Evolutionary conservation across 1,284 basidiomycete species (phyloP).

Genomic region (Abortiporus biennis): DNA sequence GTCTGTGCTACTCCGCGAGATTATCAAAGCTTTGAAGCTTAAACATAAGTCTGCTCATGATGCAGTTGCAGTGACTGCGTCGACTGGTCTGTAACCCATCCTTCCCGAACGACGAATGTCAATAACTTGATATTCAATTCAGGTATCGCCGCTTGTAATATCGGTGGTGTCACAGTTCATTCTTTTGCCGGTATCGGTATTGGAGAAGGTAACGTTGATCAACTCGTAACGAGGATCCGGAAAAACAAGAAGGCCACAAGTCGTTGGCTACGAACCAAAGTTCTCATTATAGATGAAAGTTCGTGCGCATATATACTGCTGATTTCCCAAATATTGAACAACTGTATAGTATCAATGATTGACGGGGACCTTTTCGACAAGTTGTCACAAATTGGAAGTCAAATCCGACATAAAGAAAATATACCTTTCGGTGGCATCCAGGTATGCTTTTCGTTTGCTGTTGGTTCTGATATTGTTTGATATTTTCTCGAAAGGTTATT

Average conservation of each 20-base stretch:
- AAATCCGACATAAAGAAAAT: slow-evolving; percentile 44
- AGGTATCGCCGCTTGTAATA: slow-evolving; percentile 89
- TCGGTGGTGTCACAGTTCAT: slow-evolving; percentile 86
- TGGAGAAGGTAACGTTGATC: slow-evolving; percentile 55
- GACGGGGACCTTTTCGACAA: slow-evolving; percentile 87
- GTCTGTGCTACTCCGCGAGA: slow-evolving; percentile 84
- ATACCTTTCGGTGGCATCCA: slow-evolving; percentile 94
- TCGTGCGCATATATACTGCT: slow-evolving; percentile 14
- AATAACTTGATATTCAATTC: slow-evolving; percentile 12
- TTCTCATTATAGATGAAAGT: slow-evolving; percentile 92
- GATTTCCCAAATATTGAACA: not conserved
- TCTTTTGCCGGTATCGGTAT: slow-evolving; percentile 88
- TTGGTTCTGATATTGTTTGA: slow-evolving; percentile 1
- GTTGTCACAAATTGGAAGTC: slow-evolving; percentile 62
- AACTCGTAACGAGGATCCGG: slow-evolving; percentile 55
- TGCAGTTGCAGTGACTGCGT: slow-evolving; percentile 82
- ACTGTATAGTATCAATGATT: slow-evolving; percentile 79
- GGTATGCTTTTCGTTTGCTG: slow-evolving; percentile 33
- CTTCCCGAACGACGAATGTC: slow-evolving; percentile 15
- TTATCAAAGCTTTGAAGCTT: slow-evolving; percentile 59
- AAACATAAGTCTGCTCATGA: slow-evolving; percentile 42
- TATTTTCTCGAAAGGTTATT: slow-evolving; percentile 46
- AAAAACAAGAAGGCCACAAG: slow-evolving; percentile 62
- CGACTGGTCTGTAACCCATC: slow-evolving; percentile 58
- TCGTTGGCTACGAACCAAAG: slow-evolving; percentile 73